Base-by-base conservation (phyloP, 2,329 filamentous ascomycete genomes). In the Trichoderma citrinoviride region DNA sequence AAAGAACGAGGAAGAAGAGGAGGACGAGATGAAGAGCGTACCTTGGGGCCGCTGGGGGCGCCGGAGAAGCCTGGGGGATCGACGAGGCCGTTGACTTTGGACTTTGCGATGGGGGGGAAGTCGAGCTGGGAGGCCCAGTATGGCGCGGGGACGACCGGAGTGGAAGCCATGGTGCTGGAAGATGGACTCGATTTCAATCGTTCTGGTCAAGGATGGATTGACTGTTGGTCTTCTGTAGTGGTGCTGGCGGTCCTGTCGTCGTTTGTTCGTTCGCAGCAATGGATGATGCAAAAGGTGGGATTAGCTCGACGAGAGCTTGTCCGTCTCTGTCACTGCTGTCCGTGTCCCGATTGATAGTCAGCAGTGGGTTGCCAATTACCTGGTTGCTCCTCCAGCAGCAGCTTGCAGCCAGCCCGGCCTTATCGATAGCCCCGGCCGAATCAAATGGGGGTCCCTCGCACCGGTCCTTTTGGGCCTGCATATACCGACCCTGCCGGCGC, bases 31-130 rank as follows among this genome's bases (percentile, higher is more conserved):
- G 7, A 33, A 33, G 29, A 33, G 29, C 65, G 41, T 61, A 86
- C 87, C 83, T 90, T 89, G 74, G 84, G 85, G 71, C 81, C 57
- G 79, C 81, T 57, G 79, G 78, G 75, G 72, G 78, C 86, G 75
- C 77, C 87, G 79, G 77, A 87, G 81, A 89, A 98, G 74, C 95
- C 94, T 61, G 92, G 91, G 56, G 95, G 95, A 76, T 99, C 93
- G 65, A 90, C 83, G 70, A 97, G 87, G 74, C 83, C 85, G 71
- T 81, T 74, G 57, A 85, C 83, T 78, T 92, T 92, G 58, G 87
- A 77, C 75, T 87, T 90, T 57, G 86, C 75, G 25, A 85, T 76
- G 25, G 92, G 87, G 37, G 91, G 85, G 50, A 86, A 86, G 74
- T 89, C 88, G 70, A 98, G 85, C 73, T 96, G 89, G 69, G 88